A percentile compares a stretch with the other conserved stretches of the same genome.
These are phyloP conservation scores for Xylariaceae sp. DNA, from an alignment of 2,329 filamentous ascomycete genomes.

Conservation along the genomic window DNA sequence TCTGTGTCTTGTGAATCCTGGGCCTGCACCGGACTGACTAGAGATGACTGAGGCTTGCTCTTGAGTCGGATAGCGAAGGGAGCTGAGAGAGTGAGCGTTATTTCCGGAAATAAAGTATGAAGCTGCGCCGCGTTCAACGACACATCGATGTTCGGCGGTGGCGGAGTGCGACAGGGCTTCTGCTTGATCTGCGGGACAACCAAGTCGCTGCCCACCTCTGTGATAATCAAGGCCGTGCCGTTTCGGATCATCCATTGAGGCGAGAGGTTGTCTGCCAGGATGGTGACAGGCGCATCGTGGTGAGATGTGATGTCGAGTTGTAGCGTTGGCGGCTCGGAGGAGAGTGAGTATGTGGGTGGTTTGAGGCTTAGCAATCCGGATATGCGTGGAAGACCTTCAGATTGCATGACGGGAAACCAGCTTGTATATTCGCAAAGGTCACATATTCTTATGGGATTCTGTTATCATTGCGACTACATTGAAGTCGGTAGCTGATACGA, in stretches of 20 bases:
- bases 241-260: neutral
- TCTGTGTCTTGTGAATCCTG: too few relatives aligned
- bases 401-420: neutral
- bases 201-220: neutral
- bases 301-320: neutral
- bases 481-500: too few relatives aligned
- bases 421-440: too few relatives aligned
- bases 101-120: neutral
- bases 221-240: neutral
- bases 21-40: too few relatives aligned
- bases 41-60: neutral
- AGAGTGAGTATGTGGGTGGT: neutral
- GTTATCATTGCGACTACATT: too few relatives aligned
- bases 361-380: neutral
- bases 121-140: neutral
- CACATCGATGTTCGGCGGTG: neutral
- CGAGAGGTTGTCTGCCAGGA: neutral
- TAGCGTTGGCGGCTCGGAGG: neutral
- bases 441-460: too few relatives aligned
- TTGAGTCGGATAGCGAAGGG: neutral
- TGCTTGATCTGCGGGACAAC: slow-evolving; percentile 1
- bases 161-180: slow-evolving; percentile 1
- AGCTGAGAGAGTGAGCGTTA: neutral
- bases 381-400: neutral
- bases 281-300: neutral